These are phyloP conservation scores for Ilex asprella DNA, from an alignment of 257 asterid species.

Conservation along the genomic window DNA sequence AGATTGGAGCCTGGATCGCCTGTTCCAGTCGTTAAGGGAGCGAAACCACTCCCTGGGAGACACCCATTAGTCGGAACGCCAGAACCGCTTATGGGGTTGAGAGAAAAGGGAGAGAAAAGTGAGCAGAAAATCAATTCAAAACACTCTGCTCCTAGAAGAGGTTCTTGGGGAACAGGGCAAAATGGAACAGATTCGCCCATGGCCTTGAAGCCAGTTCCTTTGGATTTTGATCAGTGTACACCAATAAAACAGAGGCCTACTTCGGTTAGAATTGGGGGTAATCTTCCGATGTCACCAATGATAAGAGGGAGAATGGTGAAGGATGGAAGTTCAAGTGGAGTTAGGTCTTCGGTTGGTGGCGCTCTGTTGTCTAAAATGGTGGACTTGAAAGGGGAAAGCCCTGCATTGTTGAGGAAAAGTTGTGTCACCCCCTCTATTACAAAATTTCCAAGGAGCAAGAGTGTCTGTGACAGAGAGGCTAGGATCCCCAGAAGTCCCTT, in stretches of 20 bases:
- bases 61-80: conserved; percentile 87
- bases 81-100: conserved; percentile 78
- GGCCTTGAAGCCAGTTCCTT: conserved; percentile 59
- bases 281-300: conserved; percentile 53
- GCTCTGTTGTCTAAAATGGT: conserved; percentile 43
- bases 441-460: conserved; percentile 64
- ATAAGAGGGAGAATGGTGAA: conserved; percentile 57
- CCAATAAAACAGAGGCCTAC: conserved; percentile 61
- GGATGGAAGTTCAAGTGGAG: conserved; percentile 46
- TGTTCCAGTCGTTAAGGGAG: conserved; percentile 71
- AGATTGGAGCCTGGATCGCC: conserved; percentile 82
- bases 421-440: conserved; percentile 45
- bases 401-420: conserved; percentile 56
- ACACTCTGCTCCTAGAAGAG: conserved; percentile 56
- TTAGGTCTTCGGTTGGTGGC: conserved; percentile 82
- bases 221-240: conserved; percentile 90
- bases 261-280: conserved; percentile 43
- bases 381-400: conserved; percentile 45
- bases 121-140: conserved; percentile 21
- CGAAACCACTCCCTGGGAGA: conserved; percentile 73
- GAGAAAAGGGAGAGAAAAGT: conserved; percentile 52
- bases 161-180: conserved; percentile 67
- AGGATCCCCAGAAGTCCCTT: conserved; percentile 45
- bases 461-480: conserved; percentile 61
- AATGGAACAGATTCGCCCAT: conserved; percentile 45